A percentile compares a stretch with the other conserved stretches of the same genome.
phyloP scores from a whole-genome alignment of 1,284 basidiomycete genomes.

The Ceratobasidium sp. region DNA sequence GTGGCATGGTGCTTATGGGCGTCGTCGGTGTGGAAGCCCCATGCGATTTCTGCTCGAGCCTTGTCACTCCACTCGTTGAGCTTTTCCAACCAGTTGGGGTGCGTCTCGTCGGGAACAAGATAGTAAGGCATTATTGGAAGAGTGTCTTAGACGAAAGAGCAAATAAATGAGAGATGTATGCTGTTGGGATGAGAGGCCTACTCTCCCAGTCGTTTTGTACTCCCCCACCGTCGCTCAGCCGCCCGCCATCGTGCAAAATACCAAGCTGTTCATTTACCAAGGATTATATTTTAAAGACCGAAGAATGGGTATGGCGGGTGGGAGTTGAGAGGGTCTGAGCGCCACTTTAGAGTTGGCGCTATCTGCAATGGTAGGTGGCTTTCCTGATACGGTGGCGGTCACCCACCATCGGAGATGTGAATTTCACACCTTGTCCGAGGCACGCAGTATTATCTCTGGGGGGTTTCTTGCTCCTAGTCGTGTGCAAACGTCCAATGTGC shows the following conservation, averaged over 20 bases:
- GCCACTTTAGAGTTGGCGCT: too few relatives aligned
- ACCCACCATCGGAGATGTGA: too few relatives aligned
- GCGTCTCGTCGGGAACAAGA: neutral
- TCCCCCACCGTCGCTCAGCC: neutral
- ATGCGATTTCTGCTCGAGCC: neutral
- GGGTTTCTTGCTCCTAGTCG: too few relatives aligned
- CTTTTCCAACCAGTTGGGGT: constrained; percentile 13
- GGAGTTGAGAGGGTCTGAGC: too few relatives aligned
- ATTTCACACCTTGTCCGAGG: too few relatives aligned
- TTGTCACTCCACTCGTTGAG: constrained; percentile 11
- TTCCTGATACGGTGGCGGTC: too few relatives aligned
- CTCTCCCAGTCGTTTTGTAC: neutral
- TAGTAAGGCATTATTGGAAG: neutral
- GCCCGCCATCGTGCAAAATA: neutral
- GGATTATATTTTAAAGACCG: neutral
- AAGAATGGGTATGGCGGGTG: neutral
- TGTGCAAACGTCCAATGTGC: too few relatives aligned
- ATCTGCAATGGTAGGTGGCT: too few relatives aligned
- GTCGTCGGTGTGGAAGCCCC: neutral
- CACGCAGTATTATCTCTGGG: too few relatives aligned
- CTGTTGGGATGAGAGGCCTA: neutral
- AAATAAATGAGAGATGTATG: neutral
- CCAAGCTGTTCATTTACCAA: neutral
- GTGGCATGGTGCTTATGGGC: neutral
- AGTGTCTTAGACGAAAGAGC: neutral